Base-by-base conservation (phyloP, 2,329 filamentous ascomycete genomes). In the Penicillium sp. region DNA sequence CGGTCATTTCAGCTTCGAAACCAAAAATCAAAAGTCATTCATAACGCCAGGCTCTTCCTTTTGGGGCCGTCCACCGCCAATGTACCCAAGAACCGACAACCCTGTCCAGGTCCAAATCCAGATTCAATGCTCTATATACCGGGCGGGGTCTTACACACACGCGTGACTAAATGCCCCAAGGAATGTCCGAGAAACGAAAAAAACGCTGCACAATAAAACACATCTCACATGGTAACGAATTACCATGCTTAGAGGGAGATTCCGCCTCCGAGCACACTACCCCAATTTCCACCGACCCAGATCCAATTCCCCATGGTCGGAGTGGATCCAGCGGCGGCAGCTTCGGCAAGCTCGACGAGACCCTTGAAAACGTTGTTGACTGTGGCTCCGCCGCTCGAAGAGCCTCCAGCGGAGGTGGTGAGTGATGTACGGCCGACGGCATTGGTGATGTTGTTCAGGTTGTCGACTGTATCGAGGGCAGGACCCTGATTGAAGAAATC, bases 401-500 rank as follows among this genome's bases (percentile, higher is more conserved):
- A 49, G 15, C 36, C 52, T n/a, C 54, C 52, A 6, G 65, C 54
- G 8, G 65, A 62, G 21, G 70, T 68, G 6, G 71, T 56, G 8
- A 69, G 56, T 46, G 59, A 55, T 13, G 60, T 71, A 34, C 79
- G 71, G 10, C 79, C 80, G 6, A 76, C 70, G 1, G 76, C 64
- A 26, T 68, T 63, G 6, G 67, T 70, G n/a, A 83, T 75, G 4
- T 75, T 73, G 68, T 93, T 93, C 64, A 90, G 70, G 42, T 64
- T 71, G 71, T 94, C 89, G 2, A 88, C 85, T 0, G 85, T 85
- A 6, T 79, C 76, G 49, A 94, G 83, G 29, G 87, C 82, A 0
- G 86, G 84, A 0, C 86, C 89, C 53, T 85, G 79, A 68, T 89
- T 86, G 70, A 86, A 91, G 70, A 90, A 93, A 71, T 95, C 89